Evolutionary conservation across 75 land plant species (phyloP).

Genomic region (Picea sitchensis): DNA sequence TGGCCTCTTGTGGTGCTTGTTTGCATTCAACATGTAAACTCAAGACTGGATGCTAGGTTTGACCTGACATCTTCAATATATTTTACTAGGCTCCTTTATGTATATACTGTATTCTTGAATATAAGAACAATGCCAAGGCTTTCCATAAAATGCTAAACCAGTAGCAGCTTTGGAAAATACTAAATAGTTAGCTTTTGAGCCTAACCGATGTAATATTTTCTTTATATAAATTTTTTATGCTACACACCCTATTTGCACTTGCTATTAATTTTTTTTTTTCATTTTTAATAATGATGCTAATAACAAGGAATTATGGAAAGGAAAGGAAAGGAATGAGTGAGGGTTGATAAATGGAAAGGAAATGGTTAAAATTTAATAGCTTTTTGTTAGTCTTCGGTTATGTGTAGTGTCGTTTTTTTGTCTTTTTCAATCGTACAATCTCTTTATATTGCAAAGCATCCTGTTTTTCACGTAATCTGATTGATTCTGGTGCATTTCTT

Average conservation of each 20-base stretch:
- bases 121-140: neutral
- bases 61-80: neutral
- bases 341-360: neutral
- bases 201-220: no score
- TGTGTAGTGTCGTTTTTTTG: neutral
- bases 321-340: neutral
- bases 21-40: no score
- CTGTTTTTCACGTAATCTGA: neutral
- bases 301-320: neutral
- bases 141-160: neutral
- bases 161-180: neutral
- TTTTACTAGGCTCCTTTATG: neutral
- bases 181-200: neutral
- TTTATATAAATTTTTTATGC: no score
- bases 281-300: neutral
- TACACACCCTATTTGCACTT: neutral
- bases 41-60: neutral
- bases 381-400: neutral
- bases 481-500: conserved; percentile 1
- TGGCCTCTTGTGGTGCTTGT: no score
- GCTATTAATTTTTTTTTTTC: neutral
- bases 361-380: neutral
- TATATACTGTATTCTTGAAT: neutral
- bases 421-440: conserved; percentile 1
- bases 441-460: neutral